Base-by-base conservation (phyloP, 2,329 filamentous ascomycete species). In the Talaromyces sp. region DNA sequence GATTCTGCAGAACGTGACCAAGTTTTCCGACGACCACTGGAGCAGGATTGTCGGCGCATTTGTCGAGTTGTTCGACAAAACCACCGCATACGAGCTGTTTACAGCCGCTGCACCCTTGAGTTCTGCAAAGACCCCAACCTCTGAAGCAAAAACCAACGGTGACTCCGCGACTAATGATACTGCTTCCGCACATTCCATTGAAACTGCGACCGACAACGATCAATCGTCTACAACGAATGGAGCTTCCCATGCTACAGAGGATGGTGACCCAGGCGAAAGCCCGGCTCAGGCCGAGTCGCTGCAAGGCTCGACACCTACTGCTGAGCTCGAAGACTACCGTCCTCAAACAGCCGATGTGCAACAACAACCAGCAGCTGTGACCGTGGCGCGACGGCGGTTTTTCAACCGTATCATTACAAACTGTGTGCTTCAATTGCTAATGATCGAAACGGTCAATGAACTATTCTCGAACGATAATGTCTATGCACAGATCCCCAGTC, bases 371-470 rank as follows among this genome's bases (percentile, higher is more conserved):
- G 84, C 96, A 6, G 90, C 96, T 0, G 93, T 99, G 5, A 98
- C 95, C 1, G 91, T 92, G 2, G 92, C 95, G 0, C 89, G 95
- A 27, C 86, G 95, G 38, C 89, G 93, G 57, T 97, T 97, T 80
- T 99, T 99, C 83, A 99, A 99, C 78, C 90, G 93, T 67, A 99
- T 99, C 75, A 99, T 99, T 75, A 97, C 93, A 14, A 93, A 96
- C 66, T 99, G 95, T 73, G 96, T 99, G 4, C 81, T 99, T 9
- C 96, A 99, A 75, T 85, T 99, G 2, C 86, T 99, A 65, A 99
- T 99, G 92, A 99, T 99, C 68, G 96, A 99, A 75, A 99, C 96
- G 0, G 96, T 99, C 49, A 96, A 96, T 70, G 96, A 99, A 75
- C 86, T 99, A 55, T 99, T 99, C 80, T 96, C 92, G 67, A 99